Evolutionary conservation across 805 yeast genomes (phyloP), one percentile per base, ranked within the genome.

Genomic region (Pichia occidentalis): DNA sequence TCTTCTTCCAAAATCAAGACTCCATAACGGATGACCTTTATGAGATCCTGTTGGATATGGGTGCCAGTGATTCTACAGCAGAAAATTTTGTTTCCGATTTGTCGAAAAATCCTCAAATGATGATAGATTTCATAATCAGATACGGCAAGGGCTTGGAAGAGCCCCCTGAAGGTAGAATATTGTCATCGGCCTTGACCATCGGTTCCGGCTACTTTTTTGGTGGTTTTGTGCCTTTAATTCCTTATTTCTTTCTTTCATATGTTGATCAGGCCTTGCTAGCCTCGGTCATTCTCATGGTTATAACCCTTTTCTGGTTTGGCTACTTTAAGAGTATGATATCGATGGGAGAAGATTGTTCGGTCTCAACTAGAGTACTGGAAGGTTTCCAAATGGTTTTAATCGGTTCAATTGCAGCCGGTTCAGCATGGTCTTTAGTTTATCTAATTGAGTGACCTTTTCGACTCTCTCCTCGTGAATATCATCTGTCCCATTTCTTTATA

Each of bases 351-450:
- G 87, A 78, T 44, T 75, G 84, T 50, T 71, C 85, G n/a, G 52
- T 57, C 2, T 51, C 56, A 45, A 75, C 73, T 46, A 81, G 80
- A 53, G 63, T 81, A 4, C 63, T 68, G 36, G 96, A 88, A 60
- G 97, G 97, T 30, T 40, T 81, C 14, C 94, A 86, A 63, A 90
- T 92, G 97, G 78, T 86, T 37, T 61, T 81, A n/a, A 88, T 85
- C 35, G 98, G 98, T 27, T 94, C 97, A n/a, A 65, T 83, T 23
- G 97, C 98, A 17, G 97, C 98, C 4, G 95, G 95, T 4, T 84
- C 95, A 18, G 98, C 98, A 9, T 90, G 95, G 95, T 76, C 75
- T 31, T 73, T 88, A 56, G 98, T 90, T 24, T 81, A 78, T 57
- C 59, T 80, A 46, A 77, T 90, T 44, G 95, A 80, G n/a, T n/a